Evolutionary conservation across 1,284 basidiomycete genomes (phyloP).

Genomic region (Porodaedalea pini): DNA sequence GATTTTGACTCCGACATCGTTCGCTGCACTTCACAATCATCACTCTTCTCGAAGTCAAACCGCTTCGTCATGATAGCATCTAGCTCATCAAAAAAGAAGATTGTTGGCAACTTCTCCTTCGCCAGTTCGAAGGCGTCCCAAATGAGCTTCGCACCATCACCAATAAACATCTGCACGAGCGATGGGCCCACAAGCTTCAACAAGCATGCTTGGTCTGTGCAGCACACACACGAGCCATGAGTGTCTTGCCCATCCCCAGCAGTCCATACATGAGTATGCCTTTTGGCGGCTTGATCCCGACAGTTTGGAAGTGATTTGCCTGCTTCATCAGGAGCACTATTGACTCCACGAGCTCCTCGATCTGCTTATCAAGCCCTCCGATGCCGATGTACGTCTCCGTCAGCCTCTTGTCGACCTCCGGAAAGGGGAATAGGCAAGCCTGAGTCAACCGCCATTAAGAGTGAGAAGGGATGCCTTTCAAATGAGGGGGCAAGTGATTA

Average conservation of each 20-base stretch:
- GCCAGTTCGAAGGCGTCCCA: constrained; percentile 77
- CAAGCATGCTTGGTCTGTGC: constrained; percentile 78
- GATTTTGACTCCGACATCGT: constrained; percentile 89
- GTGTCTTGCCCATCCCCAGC: constrained; percentile 77
- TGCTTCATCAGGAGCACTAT: constrained; percentile 81
- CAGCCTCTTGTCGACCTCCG: constrained; percentile 84
- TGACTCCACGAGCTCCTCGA: constrained; percentile 76
- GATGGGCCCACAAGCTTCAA: constrained; percentile 76
- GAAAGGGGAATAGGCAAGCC: too few relatives aligned
- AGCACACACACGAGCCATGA: constrained; percentile 74
- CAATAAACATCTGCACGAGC: constrained; percentile 81
- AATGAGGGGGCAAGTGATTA: too few relatives aligned
- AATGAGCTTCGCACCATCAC: constrained; percentile 79
- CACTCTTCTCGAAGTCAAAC: constrained; percentile 76
- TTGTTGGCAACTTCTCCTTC: constrained; percentile 74
- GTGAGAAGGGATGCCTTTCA: too few relatives aligned
- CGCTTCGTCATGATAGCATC: constrained; percentile 80
- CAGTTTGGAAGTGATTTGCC: constrained; percentile 75
- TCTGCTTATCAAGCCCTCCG: constrained; percentile 78
- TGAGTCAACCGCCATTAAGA: too few relatives aligned
- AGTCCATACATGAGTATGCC: constrained; percentile 79
- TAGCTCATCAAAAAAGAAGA: constrained; percentile 81
- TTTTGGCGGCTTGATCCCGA: constrained; percentile 79
- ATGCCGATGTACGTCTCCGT: constrained; percentile 80
- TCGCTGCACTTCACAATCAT: constrained; percentile 75